These are phyloP conservation scores for Eimeria brunetti DNA, from an alignment of 169 alveolate species.

Conservation along the genomic window DNA sequence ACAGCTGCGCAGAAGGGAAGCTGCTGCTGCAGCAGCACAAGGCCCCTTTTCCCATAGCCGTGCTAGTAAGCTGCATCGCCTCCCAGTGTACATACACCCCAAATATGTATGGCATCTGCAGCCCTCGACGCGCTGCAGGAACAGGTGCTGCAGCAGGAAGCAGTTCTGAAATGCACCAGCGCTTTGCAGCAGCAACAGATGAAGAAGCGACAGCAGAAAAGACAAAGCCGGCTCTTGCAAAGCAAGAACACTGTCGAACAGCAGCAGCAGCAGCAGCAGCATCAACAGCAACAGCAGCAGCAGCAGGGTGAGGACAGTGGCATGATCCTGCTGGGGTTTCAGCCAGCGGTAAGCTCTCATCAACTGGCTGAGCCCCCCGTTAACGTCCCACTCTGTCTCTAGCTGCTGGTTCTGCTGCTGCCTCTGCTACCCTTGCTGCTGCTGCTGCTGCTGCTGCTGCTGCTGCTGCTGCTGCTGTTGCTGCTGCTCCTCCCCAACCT, in stretches of 20 bases:
- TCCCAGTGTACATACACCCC: constrained; percentile 24
- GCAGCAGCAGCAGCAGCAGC: constrained; percentile 29
- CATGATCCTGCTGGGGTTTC: not conserved
- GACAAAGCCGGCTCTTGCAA: constrained; percentile 4
- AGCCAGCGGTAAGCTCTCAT: not conserved
- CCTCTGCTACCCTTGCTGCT: not conserved
- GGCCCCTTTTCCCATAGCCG: not conserved
- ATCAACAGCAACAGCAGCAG: constrained; percentile 12
- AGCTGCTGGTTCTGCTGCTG: constrained; percentile 15
- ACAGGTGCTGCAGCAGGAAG: constrained; percentile 51
- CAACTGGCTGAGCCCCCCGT: not conserved
- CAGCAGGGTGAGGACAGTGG: constrained; percentile 31
- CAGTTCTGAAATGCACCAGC: constrained; percentile 24
- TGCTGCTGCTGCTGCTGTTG: not conserved
- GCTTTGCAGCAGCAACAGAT: constrained; percentile 46
- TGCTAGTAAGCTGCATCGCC: not conserved
- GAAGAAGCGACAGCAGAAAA: constrained; percentile 22
- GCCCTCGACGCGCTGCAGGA: constrained; percentile 65
- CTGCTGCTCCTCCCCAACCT: not conserved
- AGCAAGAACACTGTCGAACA: not conserved
- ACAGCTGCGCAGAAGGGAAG: not conserved
- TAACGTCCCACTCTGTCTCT: not conserved
- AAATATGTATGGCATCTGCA: not conserved
- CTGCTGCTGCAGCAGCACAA: constrained; percentile 8
- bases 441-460: not conserved